Base-by-base conservation (phyloP, 108 stramenopile genomes). In the Cylindrotheca closterium region DNA sequence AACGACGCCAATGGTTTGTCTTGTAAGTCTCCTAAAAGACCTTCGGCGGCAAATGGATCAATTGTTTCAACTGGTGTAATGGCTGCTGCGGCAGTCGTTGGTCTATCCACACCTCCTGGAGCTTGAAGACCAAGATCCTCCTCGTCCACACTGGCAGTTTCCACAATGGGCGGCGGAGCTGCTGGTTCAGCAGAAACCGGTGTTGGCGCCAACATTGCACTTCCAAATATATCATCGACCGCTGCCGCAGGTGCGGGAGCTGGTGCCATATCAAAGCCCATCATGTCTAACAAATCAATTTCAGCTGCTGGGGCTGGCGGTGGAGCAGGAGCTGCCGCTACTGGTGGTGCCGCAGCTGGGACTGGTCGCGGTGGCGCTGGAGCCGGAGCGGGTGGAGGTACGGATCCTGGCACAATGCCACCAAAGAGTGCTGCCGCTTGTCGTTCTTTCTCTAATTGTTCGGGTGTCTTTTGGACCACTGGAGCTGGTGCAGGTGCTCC, bases 361-460 rank as follows among this genome's bases (percentile, higher is more conserved):
- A 68, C 61, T 37, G 70, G 61, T 58, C 47, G 62, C 24, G 71
- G 65, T 21, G 74, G 70, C 21, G 74, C 28, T 0, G 73, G 60
- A n/a, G 75, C 56, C 25, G 74, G 66, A 15, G 79, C 71, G 10
- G 76, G 64, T 1, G 83, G 67, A 17, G 75, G 77, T 19, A 74
- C 60, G 26, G 74, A 50, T 18, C 81, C 83, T 32, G 86, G 88
- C 32, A 81, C 79, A 51, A 91, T 79, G 2, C 98, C 98, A 48
- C 96, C 96, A 72, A 98, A 98, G 47, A 98, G 82, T 30, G 89
- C 91, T 28, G 95, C 93, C 30, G 98, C 98, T 89, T 94, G 86
- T 53, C 87, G 79, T 79, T 98, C 96, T 67, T 96, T 96, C 65
- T 97, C 94, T 17, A 92, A 64, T 47, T 93, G 92, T 61, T 93